Conservation (phyloP, 1,284 basidiomycete genomes). For the Lentinus polychrous region DNA sequence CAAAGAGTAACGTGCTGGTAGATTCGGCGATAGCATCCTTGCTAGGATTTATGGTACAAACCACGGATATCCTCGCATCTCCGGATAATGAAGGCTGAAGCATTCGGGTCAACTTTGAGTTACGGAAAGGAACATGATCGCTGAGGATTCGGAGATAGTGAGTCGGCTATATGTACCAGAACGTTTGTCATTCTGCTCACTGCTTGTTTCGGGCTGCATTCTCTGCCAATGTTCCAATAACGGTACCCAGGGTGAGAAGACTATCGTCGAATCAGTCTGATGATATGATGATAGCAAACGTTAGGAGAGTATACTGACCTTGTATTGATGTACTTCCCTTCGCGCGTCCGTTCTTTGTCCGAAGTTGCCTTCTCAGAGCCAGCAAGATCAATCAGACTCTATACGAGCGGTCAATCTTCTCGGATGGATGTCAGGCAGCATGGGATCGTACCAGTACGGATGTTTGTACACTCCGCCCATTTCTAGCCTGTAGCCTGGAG, state of each 20-base stretch:
- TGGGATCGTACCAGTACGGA: conserved; percentile 56
- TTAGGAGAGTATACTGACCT: conserved; percentile 42
- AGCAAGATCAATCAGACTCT: conserved; percentile 93
- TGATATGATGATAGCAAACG: neutral
- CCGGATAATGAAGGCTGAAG: conserved; percentile 93
- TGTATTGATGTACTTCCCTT: conserved; percentile 93
- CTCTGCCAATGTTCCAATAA: conserved; percentile 85
- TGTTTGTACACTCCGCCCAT: conserved; percentile 71
- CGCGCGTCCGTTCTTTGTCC: conserved; percentile 85
- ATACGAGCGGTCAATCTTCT: conserved; percentile 8
- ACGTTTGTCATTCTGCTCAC: conserved; percentile 28
- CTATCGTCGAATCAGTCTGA: conserved; percentile 29
- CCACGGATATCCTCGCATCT: conserved; percentile 92
- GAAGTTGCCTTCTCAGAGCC: conserved; percentile 94
- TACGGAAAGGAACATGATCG: conserved; percentile 91
- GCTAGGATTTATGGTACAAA: conserved; percentile 92
- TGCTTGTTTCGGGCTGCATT: conserved; percentile 74
- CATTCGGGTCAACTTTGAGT: conserved; percentile 91
- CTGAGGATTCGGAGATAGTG: conserved; percentile 26
- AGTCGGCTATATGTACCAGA: conserved; percentile 1
- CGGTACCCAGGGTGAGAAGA: conserved; percentile 82
- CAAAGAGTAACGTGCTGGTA: conserved; percentile 83
- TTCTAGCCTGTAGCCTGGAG: conserved; percentile 59
- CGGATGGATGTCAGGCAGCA: neutral
- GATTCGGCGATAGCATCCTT: conserved; percentile 69